These are phyloP conservation scores for Meira nashicola DNA, from an alignment of 1,284 basidiomycete genomes.

Conservation along the genomic window DNA sequence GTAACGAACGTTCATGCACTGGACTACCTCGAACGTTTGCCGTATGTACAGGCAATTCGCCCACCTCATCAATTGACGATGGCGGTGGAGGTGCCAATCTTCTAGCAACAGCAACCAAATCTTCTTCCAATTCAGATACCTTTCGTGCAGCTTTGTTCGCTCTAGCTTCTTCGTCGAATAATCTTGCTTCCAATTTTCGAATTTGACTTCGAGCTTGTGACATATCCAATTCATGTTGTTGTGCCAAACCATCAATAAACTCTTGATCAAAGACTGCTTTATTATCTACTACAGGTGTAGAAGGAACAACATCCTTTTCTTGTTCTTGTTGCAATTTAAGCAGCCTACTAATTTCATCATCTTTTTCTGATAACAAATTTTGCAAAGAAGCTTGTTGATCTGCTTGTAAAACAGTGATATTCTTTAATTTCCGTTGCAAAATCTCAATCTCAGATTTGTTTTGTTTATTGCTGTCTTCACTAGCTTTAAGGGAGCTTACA, in stretches of 20 bases:
- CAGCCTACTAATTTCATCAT: too few relatives aligned
- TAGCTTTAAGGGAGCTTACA: neutral
- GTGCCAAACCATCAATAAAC: conserved; percentile 27
- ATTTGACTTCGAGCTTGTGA: conserved; percentile 29
- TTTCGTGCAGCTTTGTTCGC: conserved; percentile 24
- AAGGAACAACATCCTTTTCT: neutral
- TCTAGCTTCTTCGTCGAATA: conserved; percentile 39
- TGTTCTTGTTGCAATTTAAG: conserved; percentile 4
- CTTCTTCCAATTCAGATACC: conserved; percentile 34
- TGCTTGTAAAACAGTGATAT: neutral
- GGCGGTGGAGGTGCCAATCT: conserved; percentile 6
- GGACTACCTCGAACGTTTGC: neutral
- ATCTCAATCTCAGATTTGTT: neutral
- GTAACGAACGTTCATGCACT: too few relatives aligned
- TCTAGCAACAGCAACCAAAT: conserved; percentile 10
- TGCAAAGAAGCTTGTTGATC: neutral
- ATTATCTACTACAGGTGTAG: conserved; percentile 21
- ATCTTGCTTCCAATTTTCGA: conserved; percentile 30
- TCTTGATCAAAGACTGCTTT: conserved; percentile 21
- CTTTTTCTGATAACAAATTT: too few relatives aligned
- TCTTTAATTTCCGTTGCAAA: conserved; percentile 17
- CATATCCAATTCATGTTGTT: conserved; percentile 33
- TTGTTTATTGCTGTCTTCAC: neutral
- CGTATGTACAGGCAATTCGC: neutral
- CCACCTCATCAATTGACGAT: neutral